A percentile compares a stretch with the other conserved stretches of the same genome.
phyloP scores from a whole-genome alignment of 169 alveolate genomes.

The Eimeria brunetti region DNA sequence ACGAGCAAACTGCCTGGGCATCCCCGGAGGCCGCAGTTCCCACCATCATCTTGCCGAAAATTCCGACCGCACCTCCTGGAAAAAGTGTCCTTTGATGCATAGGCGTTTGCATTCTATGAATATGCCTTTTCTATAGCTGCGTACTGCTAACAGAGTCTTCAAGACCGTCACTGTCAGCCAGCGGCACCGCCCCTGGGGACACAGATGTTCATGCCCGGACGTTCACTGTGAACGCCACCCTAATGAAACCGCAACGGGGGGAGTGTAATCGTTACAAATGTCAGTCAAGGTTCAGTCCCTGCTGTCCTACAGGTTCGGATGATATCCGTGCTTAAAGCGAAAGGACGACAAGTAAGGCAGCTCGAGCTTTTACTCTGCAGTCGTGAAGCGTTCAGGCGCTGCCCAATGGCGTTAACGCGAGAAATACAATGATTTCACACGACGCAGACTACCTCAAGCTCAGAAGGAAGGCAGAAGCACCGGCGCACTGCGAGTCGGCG shows the following conservation, averaged over 20 bases:
- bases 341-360: not conserved
- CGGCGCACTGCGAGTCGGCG: not conserved
- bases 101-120: not conserved
- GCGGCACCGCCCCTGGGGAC: not conserved
- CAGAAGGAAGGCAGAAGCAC: not conserved
- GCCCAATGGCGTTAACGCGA: constrained; percentile 6
- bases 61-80: not conserved
- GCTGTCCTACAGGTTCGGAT: not conserved
- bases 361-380: not conserved
- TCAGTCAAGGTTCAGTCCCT: not conserved
- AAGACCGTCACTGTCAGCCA: not conserved
- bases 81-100: not conserved
- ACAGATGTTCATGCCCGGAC: not conserved
- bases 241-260: not conserved
- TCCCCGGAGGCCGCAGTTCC: not conserved
- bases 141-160: not conserved
- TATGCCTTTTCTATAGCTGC: not conserved
- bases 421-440: not conserved
- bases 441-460: not conserved
- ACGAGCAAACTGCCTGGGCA: not conserved
- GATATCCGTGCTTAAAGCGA: not conserved
- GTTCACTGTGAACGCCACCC: not conserved
- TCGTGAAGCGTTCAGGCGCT: not conserved
- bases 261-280: not conserved
- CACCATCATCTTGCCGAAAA: not conserved